Conservation (phyloP, 2,329 filamentous ascomycete species). For the Onygena corvina region DNA sequence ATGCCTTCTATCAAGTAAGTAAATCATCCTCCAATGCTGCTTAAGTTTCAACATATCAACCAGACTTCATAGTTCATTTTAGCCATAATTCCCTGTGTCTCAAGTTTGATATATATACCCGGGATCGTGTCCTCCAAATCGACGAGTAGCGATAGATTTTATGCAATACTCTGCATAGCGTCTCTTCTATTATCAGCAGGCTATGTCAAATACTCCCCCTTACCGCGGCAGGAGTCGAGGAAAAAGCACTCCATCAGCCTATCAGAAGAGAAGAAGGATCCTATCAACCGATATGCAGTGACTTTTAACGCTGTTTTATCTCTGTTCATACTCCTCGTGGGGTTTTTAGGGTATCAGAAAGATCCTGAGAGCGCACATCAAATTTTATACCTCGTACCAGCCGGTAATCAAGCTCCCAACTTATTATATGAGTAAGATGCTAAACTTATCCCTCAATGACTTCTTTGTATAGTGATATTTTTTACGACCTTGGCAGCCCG, state of each 20-base stretch:
- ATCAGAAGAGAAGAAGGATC: slow-evolving; percentile 1
- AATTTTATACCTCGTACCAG: slow-evolving; percentile 28
- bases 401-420: slow-evolving; percentile 22
- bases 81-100: slow-evolving; percentile 24
- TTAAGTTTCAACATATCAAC: not conserved
- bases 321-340: slow-evolving; percentile 21
- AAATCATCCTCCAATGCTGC: not conserved
- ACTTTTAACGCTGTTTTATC: slow-evolving; percentile 23
- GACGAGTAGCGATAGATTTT: slow-evolving; percentile 15
- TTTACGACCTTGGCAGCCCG: slow-evolving; percentile 23
- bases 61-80: slow-evolving; percentile 25
- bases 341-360: slow-evolving; percentile 18
- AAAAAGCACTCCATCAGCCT: slow-evolving; percentile 21
- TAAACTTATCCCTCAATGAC: not conserved
- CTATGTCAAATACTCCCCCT: slow-evolving; percentile 25
- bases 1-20: slow-evolving; percentile 32
- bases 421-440: not conserved
- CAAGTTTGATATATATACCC: slow-evolving; percentile 5
- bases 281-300: slow-evolving; percentile 19
- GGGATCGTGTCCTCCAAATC: slow-evolving; percentile 11
- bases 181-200: slow-evolving; percentile 31
- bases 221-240: slow-evolving; percentile 21
- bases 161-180: slow-evolving; percentile 24
- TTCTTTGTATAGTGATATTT: slow-evolving; percentile 23
- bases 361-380: slow-evolving; percentile 15